These are phyloP conservation scores for Cercospora brassicicola DNA, from an alignment of 2,329 filamentous ascomycete species.

Conservation along the genomic window DNA sequence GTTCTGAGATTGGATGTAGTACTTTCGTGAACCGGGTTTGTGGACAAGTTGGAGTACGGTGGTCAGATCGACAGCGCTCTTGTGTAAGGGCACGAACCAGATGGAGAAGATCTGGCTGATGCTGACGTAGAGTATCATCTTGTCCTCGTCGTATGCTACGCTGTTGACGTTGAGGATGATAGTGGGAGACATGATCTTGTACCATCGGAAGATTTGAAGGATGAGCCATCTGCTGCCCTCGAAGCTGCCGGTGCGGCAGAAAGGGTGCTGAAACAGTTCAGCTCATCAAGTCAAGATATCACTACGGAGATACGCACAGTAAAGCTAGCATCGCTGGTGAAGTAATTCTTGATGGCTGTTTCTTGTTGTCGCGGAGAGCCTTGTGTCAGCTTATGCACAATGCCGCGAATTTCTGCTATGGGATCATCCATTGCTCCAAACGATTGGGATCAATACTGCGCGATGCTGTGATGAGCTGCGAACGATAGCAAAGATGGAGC, in stretches of 20 bases:
- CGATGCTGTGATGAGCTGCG: background rate
- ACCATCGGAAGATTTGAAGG: constrained; percentile 73
- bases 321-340: constrained; percentile 70
- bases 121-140: constrained; percentile 69
- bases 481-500: background rate
- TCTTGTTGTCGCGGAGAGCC: constrained; percentile 66
- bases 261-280: constrained; percentile 57
- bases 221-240: constrained; percentile 67
- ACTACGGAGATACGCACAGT: constrained; percentile 36
- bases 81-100: constrained; percentile 75
- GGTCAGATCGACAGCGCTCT: constrained; percentile 48
- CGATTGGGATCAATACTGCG: background rate
- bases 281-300: background rate
- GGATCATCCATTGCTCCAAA: constrained; percentile 33
- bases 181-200: constrained; percentile 69
- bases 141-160: constrained; percentile 68
- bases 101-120: constrained; percentile 74
- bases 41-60: constrained; percentile 36
- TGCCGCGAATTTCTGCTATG: constrained; percentile 60
- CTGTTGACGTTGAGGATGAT: constrained; percentile 68
- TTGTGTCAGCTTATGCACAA: constrained; percentile 70
- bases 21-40: constrained; percentile 45
- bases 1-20: constrained; percentile 74
- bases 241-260: constrained; percentile 66
- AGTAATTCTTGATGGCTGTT: constrained; percentile 68